These are phyloP conservation scores for Ceratocystis huliohia DNA, from an alignment of 2,329 filamentous ascomycete genomes.

Conservation along the genomic window DNA sequence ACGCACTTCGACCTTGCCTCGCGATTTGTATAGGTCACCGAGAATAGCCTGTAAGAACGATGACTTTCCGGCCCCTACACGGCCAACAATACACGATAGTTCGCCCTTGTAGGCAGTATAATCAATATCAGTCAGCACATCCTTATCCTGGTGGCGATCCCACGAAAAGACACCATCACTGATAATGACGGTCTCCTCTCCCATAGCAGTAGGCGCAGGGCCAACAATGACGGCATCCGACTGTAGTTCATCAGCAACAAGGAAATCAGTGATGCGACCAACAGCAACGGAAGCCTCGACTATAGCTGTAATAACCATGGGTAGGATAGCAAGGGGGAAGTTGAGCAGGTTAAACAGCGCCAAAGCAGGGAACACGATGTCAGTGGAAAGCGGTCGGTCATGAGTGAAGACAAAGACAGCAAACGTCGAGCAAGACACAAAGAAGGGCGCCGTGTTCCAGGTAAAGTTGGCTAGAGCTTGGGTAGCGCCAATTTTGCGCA, in stretches of 20 bases:
- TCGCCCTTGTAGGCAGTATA: slow-evolving; percentile 87
- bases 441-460: slow-evolving; percentile 93
- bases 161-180: slow-evolving; percentile 84
- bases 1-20: slow-evolving; percentile 69
- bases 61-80: slow-evolving; percentile 91
- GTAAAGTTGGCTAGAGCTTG: slow-evolving; percentile 95
- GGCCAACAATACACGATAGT: slow-evolving; percentile 80
- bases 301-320: slow-evolving; percentile 95
- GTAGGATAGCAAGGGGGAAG: slow-evolving; percentile 84
- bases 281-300: slow-evolving; percentile 94
- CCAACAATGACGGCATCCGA: slow-evolving; percentile 62
- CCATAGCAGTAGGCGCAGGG: slow-evolving; percentile 57
- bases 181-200: slow-evolving; percentile 77
- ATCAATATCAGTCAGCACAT: slow-evolving; percentile 68
- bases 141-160: slow-evolving; percentile 66
- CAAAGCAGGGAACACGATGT: slow-evolving; percentile 88
- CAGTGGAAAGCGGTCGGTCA: slow-evolving; percentile 70
- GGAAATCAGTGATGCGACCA: slow-evolving; percentile 68
- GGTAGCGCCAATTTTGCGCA: slow-evolving; percentile 88
- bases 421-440: slow-evolving; percentile 95
- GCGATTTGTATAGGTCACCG: slow-evolving; percentile 81
- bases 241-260: slow-evolving; percentile 82
- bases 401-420: slow-evolving; percentile 82
- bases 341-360: slow-evolving; percentile 93
- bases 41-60: slow-evolving; percentile 80